phyloP scores from a whole-genome alignment of 805 yeast genomes.

The Torulaspora delbrueckii region DNA sequence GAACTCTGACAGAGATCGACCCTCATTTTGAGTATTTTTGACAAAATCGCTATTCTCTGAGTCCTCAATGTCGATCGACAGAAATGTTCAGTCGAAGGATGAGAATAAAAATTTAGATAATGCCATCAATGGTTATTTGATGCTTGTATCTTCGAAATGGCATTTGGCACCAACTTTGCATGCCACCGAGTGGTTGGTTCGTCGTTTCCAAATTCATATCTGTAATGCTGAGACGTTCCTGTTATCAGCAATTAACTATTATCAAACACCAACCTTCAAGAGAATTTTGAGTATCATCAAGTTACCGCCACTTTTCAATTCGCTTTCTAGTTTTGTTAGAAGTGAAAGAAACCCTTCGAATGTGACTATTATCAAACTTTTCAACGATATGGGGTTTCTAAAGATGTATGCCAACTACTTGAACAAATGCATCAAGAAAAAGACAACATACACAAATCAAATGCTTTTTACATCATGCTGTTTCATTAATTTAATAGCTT shows the following conservation, averaged over 20 bases:
- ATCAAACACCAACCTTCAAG: conserved; percentile 64
- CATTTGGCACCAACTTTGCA: conserved; percentile 67
- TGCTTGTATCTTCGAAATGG: conserved; percentile 72
- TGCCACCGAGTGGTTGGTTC: conserved; percentile 91
- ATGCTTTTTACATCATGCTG: conserved; percentile 75
- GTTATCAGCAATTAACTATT: conserved; percentile 75
- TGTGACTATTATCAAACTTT: conserved; percentile 62
- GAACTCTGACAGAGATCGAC: conserved; percentile 66
- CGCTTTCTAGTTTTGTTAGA: conserved; percentile 65
- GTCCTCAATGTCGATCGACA: conserved; percentile 71
- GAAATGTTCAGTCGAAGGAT: conserved; percentile 76
- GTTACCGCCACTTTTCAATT: conserved; percentile 74
- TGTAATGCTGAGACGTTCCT: conserved; percentile 71
- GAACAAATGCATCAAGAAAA: conserved; percentile 42
- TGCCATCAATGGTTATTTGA: conserved; percentile 69
- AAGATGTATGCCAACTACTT: conserved; percentile 58
- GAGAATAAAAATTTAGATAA: conserved; percentile 67
- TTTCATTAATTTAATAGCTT: conserved; percentile 59
- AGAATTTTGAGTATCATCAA: conserved; percentile 69
- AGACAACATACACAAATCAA: conserved; percentile 60
- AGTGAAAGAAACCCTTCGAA: conserved; percentile 60
- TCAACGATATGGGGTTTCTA: conserved; percentile 64
- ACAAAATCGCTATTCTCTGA: conserved; percentile 74
- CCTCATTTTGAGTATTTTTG: conserved; percentile 68
- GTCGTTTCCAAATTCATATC: conserved; percentile 82